Percentiles rank a stretch among this genome's conserved stretches.
These are phyloP conservation scores for Tilletiaria anomala DNA, from an alignment of 1,284 basidiomycete genomes.

Conservation along the genomic window DNA sequence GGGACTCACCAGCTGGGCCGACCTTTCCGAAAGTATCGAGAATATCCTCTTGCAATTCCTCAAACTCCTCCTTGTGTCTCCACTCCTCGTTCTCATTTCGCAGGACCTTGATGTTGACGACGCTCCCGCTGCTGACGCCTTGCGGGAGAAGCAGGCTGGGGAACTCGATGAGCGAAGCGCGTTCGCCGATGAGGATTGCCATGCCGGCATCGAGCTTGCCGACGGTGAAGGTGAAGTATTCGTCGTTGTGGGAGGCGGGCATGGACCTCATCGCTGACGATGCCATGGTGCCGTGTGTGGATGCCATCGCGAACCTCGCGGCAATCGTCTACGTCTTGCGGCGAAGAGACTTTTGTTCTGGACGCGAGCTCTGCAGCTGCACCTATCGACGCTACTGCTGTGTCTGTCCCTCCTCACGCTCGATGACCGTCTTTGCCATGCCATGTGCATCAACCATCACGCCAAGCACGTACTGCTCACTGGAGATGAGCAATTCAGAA, in stretches of 20 bases:
- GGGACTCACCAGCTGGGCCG: conserved; percentile 18
- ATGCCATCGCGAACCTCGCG: too few relatives aligned
- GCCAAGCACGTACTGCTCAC: too few relatives aligned
- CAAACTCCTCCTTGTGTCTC: conserved; percentile 24
- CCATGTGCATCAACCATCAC: too few relatives aligned
- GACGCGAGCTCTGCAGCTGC: too few relatives aligned
- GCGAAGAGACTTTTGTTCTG: too few relatives aligned
- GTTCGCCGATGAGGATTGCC: conserved; percentile 38
- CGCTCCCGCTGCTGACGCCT: conserved; percentile 30
- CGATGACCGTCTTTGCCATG: too few relatives aligned
- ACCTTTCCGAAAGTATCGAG: conserved; percentile 28
- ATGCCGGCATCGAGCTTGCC: conserved; percentile 38
- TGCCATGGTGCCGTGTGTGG: too few relatives aligned
- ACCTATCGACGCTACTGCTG: too few relatives aligned
- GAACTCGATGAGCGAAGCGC: conserved; percentile 38
- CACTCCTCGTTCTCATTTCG: conserved; percentile 31
- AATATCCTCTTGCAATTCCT: conserved; percentile 33
- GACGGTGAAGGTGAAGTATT: conserved; percentile 31
- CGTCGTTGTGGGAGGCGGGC: conserved; percentile 1
- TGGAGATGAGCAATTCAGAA: too few relatives aligned
- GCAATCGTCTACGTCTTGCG: too few relatives aligned
- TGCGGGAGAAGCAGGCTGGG: conserved; percentile 34
- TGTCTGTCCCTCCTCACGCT: too few relatives aligned
- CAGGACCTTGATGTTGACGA: conserved; percentile 34
- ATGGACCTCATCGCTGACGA: too few relatives aligned